phyloP scores from a whole-genome alignment of 208 protist genomes.

The Pavlovales sp. region DNA sequence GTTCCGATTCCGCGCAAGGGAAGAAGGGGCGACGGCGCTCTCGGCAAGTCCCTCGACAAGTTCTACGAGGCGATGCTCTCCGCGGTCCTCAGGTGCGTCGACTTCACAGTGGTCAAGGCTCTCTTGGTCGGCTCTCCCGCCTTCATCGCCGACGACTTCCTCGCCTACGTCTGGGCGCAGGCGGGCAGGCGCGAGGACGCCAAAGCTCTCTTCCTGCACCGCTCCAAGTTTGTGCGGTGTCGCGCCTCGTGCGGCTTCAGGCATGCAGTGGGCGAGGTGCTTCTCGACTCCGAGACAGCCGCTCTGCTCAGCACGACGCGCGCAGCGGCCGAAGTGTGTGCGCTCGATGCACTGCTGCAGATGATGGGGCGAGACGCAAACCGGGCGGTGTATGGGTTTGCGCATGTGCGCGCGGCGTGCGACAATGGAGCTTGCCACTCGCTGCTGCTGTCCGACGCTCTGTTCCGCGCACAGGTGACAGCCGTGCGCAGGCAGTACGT shows the following conservation, averaged over 20 bases:
- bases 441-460: constrained; percentile 12
- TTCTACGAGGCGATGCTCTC: constrained; percentile 1
- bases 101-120: neutral
- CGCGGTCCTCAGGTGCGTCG: constrained; percentile 6
- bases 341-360: neutral
- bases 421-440: neutral
- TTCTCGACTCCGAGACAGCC: neutral
- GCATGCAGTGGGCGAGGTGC: neutral
- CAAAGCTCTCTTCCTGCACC: neutral
- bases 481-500: constrained; percentile 3
- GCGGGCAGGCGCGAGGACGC: neutral
- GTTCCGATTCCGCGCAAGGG: neutral
- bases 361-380: neutral
- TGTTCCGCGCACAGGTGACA: neutral
- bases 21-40: too few relatives aligned
- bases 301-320: neutral
- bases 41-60: neutral
- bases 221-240: neutral
- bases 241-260: neutral
- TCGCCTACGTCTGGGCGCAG: neutral
- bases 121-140: constrained; percentile 3
- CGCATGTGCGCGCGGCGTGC: neutral
- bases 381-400: neutral
- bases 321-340: neutral
- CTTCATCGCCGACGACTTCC: neutral